Conservation (phyloP, 495 filamentous ascomycete genomes). For the Xylaria flabelliformis region DNA sequence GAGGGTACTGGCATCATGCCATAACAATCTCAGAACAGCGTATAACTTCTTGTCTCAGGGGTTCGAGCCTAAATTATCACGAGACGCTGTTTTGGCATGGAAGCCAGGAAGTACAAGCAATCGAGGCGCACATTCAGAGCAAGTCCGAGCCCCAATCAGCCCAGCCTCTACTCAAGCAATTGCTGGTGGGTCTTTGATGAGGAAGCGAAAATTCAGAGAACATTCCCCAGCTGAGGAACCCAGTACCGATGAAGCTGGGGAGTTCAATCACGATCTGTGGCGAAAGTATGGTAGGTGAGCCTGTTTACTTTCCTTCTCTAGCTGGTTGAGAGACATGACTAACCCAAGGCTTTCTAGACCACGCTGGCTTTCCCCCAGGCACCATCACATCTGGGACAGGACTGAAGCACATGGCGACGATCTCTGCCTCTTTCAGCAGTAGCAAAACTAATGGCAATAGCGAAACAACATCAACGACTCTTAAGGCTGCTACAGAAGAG, state of each 20-base stretch:
- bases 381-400: conserved; percentile 54
- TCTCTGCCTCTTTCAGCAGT: conserved; percentile 34
- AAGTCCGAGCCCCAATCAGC: background rate
- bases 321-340: conserved; percentile 43
- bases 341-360: conserved; percentile 37
- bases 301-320: background rate
- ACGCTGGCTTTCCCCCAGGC: conserved; percentile 57
- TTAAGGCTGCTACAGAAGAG: conserved; percentile 40
- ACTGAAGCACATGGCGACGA: conserved; percentile 45
- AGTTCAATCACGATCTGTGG: conserved; percentile 10
- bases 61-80: conserved; percentile 26
- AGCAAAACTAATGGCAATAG: conserved; percentile 38
- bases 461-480: conserved; percentile 35
- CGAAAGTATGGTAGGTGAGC: conserved; percentile 23
- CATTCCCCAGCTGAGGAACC: conserved; percentile 7
- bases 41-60: conserved; percentile 26
- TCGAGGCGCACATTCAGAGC: conserved; percentile 1
- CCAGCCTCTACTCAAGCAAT: background rate
- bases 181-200: background rate
- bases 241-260: conserved; percentile 36
- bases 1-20: conserved; percentile 29
- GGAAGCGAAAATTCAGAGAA: conserved; percentile 4
- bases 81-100: conserved; percentile 20
- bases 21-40: conserved; percentile 31
- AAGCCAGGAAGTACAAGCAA: background rate